A percentile compares a stretch with the other conserved stretches of the same genome.
These are phyloP conservation scores for Aspergillus coremiiformis DNA, from an alignment of 495 filamentous ascomycete species.

Conservation along the genomic window DNA sequence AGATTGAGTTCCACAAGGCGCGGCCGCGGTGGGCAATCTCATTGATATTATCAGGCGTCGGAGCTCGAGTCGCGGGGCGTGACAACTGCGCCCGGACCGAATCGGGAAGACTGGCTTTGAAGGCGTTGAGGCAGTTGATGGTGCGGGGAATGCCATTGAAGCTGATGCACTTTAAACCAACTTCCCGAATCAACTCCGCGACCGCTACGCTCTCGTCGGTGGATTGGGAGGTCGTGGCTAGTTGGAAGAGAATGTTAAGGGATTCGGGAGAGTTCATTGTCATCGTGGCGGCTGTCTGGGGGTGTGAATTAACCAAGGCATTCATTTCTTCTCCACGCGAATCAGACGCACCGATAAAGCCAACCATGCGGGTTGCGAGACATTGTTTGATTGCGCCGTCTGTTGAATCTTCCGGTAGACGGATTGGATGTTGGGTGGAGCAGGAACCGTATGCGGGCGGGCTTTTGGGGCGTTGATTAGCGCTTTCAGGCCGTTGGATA, in stretches of 20 bases:
- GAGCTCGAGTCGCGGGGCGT: constrained; percentile 41
- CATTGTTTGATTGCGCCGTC: constrained; percentile 44
- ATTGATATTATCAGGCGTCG: constrained; percentile 43
- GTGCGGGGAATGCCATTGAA: constrained; percentile 79
- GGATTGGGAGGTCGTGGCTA: constrained; percentile 37
- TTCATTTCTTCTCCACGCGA: background rate
- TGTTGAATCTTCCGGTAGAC: constrained; percentile 53
- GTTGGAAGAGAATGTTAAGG: constrained; percentile 45
- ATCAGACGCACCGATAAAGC: constrained; percentile 48
- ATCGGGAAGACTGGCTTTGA: constrained; percentile 48
- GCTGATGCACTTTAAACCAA: constrained; percentile 73
- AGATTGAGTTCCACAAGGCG: constrained; percentile 63
- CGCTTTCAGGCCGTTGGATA: constrained; percentile 59
- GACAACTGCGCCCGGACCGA: constrained; percentile 37
- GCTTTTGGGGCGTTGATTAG: constrained; percentile 63
- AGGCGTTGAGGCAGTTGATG: constrained; percentile 68
- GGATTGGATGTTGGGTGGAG: constrained; percentile 49
- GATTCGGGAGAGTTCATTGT: constrained; percentile 68
- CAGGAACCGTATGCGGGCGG: constrained; percentile 57
- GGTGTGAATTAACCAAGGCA: background rate
- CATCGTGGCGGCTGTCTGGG: constrained; percentile 61
- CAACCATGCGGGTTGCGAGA: constrained; percentile 57
- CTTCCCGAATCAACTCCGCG: constrained; percentile 70
- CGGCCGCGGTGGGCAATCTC: constrained; percentile 48
- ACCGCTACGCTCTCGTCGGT: constrained; percentile 40